Conservation (phyloP, 192 early-diverging fungal genomes). For the Umbelopsis vinacea region DNA sequence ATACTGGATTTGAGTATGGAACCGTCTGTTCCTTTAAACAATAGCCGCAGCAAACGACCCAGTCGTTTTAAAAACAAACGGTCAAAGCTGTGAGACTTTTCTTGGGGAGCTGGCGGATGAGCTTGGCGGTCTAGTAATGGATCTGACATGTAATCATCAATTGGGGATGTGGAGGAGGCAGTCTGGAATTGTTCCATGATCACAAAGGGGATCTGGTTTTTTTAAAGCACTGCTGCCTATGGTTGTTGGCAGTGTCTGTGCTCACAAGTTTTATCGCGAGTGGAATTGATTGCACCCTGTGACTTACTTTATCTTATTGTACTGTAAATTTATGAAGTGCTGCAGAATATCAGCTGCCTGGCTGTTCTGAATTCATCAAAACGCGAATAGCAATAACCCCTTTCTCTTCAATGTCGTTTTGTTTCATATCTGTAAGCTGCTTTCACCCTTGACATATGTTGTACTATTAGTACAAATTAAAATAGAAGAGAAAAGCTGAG, state of each 20-base stretch:
- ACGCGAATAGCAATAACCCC: no score
- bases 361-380: no score
- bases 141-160: neutral
- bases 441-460: no score
- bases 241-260: neutral
- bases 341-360: no score
- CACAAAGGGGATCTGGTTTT: neutral
- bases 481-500: no score
- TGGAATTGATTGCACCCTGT: no score
- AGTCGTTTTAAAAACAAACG: constrained; percentile 41
- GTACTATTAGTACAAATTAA: no score
- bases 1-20: constrained; percentile 9
- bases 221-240: neutral
- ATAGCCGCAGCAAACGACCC: constrained; percentile 30
- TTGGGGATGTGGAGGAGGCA: neutral
- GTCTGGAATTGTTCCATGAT: constrained; percentile 21
- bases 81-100: constrained; percentile 41
- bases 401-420: no score
- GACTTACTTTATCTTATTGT: no score
- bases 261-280: neutral
- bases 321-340: no score
- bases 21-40: constrained; percentile 31
- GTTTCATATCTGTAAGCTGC: no score
- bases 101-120: neutral
- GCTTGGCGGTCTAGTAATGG: neutral